These are phyloP conservation scores for Candida ipomoeae DNA, from an alignment of 805 yeast genomes.

Conservation along the genomic window DNA sequence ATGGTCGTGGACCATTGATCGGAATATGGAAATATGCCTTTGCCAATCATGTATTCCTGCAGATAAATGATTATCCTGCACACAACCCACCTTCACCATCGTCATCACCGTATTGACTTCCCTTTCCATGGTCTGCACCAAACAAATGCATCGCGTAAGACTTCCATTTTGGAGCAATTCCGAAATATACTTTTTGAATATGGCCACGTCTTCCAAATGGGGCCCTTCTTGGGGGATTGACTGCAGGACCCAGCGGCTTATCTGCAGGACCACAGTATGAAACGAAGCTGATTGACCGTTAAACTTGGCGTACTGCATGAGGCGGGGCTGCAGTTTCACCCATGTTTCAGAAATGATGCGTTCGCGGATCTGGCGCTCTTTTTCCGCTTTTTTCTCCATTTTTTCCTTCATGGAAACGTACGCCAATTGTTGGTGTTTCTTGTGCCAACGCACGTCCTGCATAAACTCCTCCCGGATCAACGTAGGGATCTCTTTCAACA, in stretches of 20 bases:
- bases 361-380: slow-evolving; percentile 4
- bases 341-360: slow-evolving; percentile 10
- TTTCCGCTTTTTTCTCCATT: slow-evolving; percentile 13
- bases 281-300: neutral
- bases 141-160: slow-evolving; percentile 2
- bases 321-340: slow-evolving; percentile 10
- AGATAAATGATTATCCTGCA: neutral
- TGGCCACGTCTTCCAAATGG: slow-evolving; percentile 14
- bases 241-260: slow-evolving; percentile 13
- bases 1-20: slow-evolving; percentile 2
- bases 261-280: slow-evolving; percentile 9
- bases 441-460: slow-evolving; percentile 31
- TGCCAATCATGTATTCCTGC: slow-evolving; percentile 22
- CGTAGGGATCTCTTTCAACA: slow-evolving; percentile 37
- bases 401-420: slow-evolving; percentile 27
- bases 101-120: slow-evolving; percentile 2
- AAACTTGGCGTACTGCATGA: neutral
- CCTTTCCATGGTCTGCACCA: slow-evolving; percentile 6
- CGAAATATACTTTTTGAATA: slow-evolving; percentile 9
- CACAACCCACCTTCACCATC: neutral
- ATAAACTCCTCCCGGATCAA: slow-evolving; percentile 33
- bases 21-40: slow-evolving; percentile 5
- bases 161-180: slow-evolving; percentile 5
- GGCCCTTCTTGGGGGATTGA: slow-evolving; percentile 13
- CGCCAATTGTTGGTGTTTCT: slow-evolving; percentile 23